These are phyloP conservation scores for Poterioochromonas sp. DNA, from an alignment of 352 stramenopile genomes.

Conservation along the genomic window DNA sequence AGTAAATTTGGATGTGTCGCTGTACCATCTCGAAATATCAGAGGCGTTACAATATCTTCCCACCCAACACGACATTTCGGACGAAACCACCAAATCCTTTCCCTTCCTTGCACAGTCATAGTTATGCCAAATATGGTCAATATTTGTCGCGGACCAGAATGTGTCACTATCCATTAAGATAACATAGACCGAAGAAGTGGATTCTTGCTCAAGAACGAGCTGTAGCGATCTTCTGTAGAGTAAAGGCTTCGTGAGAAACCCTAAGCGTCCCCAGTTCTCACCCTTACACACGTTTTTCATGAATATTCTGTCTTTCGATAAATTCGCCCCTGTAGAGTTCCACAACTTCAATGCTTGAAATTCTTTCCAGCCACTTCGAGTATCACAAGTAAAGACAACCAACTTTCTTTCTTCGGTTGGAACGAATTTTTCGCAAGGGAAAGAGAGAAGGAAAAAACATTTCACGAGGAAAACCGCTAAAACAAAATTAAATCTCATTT, in stretches of 20 bases:
- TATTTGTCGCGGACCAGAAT: background rate
- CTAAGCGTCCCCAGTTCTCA: conserved; percentile 4
- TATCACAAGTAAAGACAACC: conserved; percentile 24
- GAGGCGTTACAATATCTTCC: background rate
- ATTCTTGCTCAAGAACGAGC: background rate
- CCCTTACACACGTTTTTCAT: conserved; percentile 20
- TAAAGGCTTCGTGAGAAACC: conserved; percentile 18
- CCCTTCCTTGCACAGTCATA: conserved; percentile 14
- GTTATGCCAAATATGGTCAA: background rate
- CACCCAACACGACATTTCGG: conserved; percentile 23
- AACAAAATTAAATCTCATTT: too few relatives aligned
- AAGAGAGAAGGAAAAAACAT: too few relatives aligned
- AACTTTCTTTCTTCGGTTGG: too few relatives aligned
- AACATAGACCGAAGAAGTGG: background rate
- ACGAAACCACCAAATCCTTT: conserved; percentile 2
- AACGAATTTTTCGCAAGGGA: too few relatives aligned
- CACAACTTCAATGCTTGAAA: conserved; percentile 21
- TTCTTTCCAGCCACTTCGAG: conserved; percentile 10
- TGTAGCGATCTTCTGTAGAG: background rate
- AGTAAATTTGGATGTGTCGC: background rate
- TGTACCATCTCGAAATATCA: conserved; percentile 12
- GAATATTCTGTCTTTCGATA: background rate
- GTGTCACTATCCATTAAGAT: conserved; percentile 34
- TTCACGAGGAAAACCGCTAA: too few relatives aligned
- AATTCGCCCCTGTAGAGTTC: background rate